phyloP scores from a whole-genome alignment of 257 asterid genomes.

The Vinca minor region DNA sequence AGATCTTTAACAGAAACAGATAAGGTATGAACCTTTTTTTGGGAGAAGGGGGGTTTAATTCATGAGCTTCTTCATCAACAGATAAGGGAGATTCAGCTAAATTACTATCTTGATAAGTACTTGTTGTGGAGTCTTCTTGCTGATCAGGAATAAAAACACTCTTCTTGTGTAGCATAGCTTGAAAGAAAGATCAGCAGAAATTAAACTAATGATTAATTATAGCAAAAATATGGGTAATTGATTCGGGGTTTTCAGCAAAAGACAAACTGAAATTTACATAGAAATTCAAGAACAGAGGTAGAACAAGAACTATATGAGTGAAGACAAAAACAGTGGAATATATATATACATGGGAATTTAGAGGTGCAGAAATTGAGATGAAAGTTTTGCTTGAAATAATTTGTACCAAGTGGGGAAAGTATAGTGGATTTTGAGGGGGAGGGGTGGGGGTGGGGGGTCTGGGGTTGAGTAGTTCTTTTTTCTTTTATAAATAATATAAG shows the following conservation, averaged over 20 bases:
- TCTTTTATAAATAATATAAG: slow-evolving; percentile 13
- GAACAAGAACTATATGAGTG: not conserved
- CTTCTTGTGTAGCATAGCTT: slow-evolving; percentile 23
- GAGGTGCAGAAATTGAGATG: slow-evolving; percentile 12
- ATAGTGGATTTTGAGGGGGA: slow-evolving; percentile 27
- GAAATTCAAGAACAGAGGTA: not conserved
- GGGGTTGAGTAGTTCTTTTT: slow-evolving; percentile 11
- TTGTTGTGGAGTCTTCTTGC: slow-evolving; percentile 30
- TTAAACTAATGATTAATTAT: not conserved
- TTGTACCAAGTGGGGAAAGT: slow-evolving; percentile 25
- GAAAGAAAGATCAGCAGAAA: slow-evolving; percentile 16
- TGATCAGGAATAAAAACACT: slow-evolving; percentile 23
- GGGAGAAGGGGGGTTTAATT: slow-evolving; percentile 41
- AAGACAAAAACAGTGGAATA: not conserved
- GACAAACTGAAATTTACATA: not conserved
- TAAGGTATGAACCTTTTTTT: slow-evolving; percentile 79
- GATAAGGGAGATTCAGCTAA: slow-evolving; percentile 44
- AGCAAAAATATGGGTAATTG: not conserved
- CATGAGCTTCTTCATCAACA: slow-evolving; percentile 51
- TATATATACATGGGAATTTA: not conserved
- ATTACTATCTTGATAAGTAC: slow-evolving; percentile 32
- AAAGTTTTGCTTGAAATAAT: slow-evolving; percentile 32
- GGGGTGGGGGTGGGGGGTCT: slow-evolving; percentile 11
- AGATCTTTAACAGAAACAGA: too few relatives aligned
- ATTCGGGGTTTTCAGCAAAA: not conserved